Base-by-base conservation (phyloP, 1,284 basidiomycete species). In the Cryptococcus amylolentus region DNA sequence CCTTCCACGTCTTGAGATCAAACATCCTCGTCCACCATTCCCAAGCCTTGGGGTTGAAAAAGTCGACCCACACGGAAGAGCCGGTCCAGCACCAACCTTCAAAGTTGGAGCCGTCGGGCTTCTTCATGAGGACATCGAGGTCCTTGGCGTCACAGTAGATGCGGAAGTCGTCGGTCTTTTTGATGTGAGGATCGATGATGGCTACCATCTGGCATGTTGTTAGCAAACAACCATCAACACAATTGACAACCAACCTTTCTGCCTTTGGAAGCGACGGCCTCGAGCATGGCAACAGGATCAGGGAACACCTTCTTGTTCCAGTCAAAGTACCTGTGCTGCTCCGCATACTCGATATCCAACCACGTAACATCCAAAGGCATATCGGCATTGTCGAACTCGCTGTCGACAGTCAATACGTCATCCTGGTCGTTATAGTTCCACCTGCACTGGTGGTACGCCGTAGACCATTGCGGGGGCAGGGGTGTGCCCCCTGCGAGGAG, bases 21-120 rank as follows among this genome's bases (percentile, higher is more conserved):
- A 94, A 96, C 60, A 94, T 81, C 12, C 80, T 79, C 58, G 83
- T 86, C 93, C 94, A 98, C 88, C 93, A 95, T 37, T 86, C 83
- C 91, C 91, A 95, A 55, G 84, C 84, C 43, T 79, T 81, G 12
- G 93, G 93, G 72, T 98, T 88, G 84, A 98, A 96, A 79, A 91
- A 95, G 76, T 99, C 96, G 52, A 94, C 86, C 94, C 94, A 99
- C 12, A 91, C 88, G 52, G 87, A 89, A 70, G 87, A 89, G 31
- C 96, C 96, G 41, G 89, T 86, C 95, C 95, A 99, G 79, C 96
- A 99, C 92, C 92, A 97, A 27, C 95, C 95, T 71, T 97, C 93
- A 70, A 90, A 95, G 76, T 98, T 91, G 47, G 81, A 83, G 56
- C 88, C 82, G 54, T 91, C 89, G 42, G 85, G 82, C 37, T 86